Conservation (phyloP, 1,284 basidiomycete species). For the Ganoderma resinaceum region DNA sequence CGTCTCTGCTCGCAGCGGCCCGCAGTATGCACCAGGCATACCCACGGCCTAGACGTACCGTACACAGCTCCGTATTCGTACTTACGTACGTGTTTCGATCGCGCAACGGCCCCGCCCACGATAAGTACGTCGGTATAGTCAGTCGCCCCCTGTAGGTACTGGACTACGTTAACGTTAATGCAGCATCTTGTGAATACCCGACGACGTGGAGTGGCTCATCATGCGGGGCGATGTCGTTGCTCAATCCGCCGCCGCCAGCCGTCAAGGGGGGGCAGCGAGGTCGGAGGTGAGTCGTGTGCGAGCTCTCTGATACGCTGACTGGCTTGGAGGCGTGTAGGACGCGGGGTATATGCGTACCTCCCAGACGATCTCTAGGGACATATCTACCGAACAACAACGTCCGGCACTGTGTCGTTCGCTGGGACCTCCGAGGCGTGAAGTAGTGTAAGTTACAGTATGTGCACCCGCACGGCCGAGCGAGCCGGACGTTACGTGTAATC, state of each 20-base stretch:
- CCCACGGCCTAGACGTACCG: conserved; percentile 6
- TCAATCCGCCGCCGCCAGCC: not conserved
- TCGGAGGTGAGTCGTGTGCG: not conserved
- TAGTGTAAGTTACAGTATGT: not conserved
- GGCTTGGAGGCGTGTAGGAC: not conserved
- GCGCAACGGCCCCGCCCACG: not conserved
- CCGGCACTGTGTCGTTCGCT: not conserved
- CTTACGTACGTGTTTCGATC: not conserved
- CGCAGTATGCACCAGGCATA: conserved; percentile 7
- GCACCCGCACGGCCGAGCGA: not conserved
- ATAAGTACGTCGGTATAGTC: not conserved
- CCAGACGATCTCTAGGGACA: not conserved
- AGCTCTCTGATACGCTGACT: not conserved
- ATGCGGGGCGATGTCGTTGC: not conserved
- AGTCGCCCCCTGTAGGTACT: not conserved
- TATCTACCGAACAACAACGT: no score
- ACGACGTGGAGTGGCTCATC: not conserved
- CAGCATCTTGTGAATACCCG: not conserved
- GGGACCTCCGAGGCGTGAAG: not conserved
- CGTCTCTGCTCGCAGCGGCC: conserved; percentile 1
- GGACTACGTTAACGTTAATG: not conserved
- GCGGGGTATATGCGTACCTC: not conserved
- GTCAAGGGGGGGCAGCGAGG: not conserved
- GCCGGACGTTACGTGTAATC: not conserved
- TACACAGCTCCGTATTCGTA: conserved; percentile 6